Conservation (phyloP, 2,329 filamentous ascomycete species). For the Ambrosiella beaveri region DNA sequence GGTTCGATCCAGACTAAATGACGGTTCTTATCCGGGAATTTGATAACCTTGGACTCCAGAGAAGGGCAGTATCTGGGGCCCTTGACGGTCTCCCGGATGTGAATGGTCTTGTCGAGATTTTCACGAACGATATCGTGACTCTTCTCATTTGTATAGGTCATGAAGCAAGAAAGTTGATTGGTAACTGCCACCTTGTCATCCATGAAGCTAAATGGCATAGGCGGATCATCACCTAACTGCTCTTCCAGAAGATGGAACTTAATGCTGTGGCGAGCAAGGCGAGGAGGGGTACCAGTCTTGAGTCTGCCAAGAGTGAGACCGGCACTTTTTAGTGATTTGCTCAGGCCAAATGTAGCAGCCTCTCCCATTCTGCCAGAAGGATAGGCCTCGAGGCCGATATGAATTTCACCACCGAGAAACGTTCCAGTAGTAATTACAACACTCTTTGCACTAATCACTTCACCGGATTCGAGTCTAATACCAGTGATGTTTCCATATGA, state of each 20-base stretch:
- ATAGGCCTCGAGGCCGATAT: slow-evolving; percentile 71
- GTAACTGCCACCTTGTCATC: slow-evolving; percentile 62
- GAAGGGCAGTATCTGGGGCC: slow-evolving; percentile 93
- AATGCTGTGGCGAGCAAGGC: slow-evolving; percentile 67
- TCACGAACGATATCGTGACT: slow-evolving; percentile 70
- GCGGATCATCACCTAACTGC: slow-evolving; percentile 71
- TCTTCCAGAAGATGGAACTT: slow-evolving; percentile 54
- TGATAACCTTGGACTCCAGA: slow-evolving; percentile 81
- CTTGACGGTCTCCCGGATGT: slow-evolving; percentile 88
- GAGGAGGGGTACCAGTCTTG: slow-evolving; percentile 90
- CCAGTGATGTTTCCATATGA: slow-evolving; percentile 46
- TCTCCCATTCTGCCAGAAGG: slow-evolving; percentile 88
- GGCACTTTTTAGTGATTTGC: slow-evolving; percentile 73
- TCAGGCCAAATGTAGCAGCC: slow-evolving; percentile 78
- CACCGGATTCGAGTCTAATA: slow-evolving; percentile 71
- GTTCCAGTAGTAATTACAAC: slow-evolving; percentile 95
- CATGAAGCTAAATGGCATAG: slow-evolving; percentile 79
- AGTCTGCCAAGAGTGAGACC: slow-evolving; percentile 79
- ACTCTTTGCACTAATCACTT: slow-evolving; percentile 59
- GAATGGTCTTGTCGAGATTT: slow-evolving; percentile 90
- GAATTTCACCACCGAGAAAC: slow-evolving; percentile 88
- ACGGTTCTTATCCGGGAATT: slow-evolving; percentile 60
- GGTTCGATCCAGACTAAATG: slow-evolving; percentile 97
- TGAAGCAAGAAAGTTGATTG: slow-evolving; percentile 70
- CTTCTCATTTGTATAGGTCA: slow-evolving; percentile 68